These are phyloP conservation scores for Arxiozyma telluris DNA, from an alignment of 1,139 yeast genomes.

Conservation along the genomic window DNA sequence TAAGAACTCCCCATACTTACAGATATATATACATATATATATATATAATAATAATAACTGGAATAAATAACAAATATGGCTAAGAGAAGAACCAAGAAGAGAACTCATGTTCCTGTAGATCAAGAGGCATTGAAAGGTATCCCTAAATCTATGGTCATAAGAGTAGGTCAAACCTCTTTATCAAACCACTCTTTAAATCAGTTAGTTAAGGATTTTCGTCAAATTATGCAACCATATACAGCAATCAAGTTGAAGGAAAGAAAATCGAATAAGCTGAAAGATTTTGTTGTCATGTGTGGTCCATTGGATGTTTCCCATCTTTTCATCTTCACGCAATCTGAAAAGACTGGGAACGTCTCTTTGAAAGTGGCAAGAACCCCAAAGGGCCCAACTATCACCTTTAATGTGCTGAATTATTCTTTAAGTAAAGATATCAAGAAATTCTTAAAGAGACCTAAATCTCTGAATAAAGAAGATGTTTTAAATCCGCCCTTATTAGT, in stretches of 20 bases:
- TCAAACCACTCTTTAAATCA: conserved; percentile 76
- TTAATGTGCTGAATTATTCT: conserved; percentile 67
- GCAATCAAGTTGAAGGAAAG: conserved; percentile 83
- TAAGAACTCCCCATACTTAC: too few species aligned
- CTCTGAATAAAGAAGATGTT: conserved; percentile 58
- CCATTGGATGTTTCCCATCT: conserved; percentile 89
- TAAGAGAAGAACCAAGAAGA: conserved; percentile 46
- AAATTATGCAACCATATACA: conserved; percentile 93
- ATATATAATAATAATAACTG: neutral
- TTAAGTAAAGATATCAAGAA: conserved; percentile 73
- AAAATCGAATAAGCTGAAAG: conserved; percentile 76
- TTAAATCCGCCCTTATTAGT: conserved; percentile 81
- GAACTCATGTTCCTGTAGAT: conserved; percentile 65
- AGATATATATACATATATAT: neutral
- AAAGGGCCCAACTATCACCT: conserved; percentile 87
- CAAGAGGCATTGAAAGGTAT: conserved; percentile 58
- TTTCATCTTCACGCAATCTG: conserved; percentile 76
- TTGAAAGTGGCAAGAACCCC: conserved; percentile 83
- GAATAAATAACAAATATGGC: conserved; percentile 19
- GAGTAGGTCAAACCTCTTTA: conserved; percentile 64
- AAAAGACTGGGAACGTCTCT: conserved; percentile 68
- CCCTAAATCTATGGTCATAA: conserved; percentile 89
- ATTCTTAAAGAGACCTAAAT: conserved; percentile 61
- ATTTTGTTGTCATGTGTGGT: conserved; percentile 93
- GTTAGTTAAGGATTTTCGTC: conserved; percentile 78